phyloP scores from a whole-genome alignment of 768 basidiomycete species.

The Pholiota molesta region DNA sequence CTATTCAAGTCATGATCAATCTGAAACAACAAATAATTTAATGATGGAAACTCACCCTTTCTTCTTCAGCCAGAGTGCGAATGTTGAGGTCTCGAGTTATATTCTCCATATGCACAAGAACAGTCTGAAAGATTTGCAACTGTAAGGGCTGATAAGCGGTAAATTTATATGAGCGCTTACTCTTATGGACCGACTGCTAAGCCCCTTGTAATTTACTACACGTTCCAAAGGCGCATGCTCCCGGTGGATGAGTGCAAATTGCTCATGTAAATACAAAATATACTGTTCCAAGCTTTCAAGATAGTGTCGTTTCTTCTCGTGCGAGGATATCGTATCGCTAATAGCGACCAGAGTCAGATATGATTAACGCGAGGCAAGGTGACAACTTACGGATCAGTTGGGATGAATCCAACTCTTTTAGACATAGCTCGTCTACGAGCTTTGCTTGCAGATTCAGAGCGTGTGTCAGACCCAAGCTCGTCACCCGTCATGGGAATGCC shows the following conservation, averaged over 20 bases:
- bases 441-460: constrained; percentile 53
- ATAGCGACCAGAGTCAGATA: constrained; percentile 6
- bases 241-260: constrained; percentile 52
- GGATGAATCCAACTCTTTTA: constrained; percentile 55
- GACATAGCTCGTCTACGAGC: constrained; percentile 61
- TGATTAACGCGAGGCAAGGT: neutral
- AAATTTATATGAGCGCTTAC: constrained; percentile 33
- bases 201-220: constrained; percentile 51
- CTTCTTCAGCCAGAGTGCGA: constrained; percentile 56
- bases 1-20: constrained; percentile 8
- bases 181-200: constrained; percentile 67
- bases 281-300: constrained; percentile 76
- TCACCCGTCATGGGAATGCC: constrained; percentile 13
- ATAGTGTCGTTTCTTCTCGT: constrained; percentile 78
- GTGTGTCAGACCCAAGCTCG: constrained; percentile 15
- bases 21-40: neutral
- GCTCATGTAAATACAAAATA: constrained; percentile 65
- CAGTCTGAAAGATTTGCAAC: constrained; percentile 42
- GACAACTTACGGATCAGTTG: constrained; percentile 61
- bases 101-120: constrained; percentile 73
- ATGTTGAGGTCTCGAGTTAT: constrained; percentile 52
- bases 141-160: neutral
- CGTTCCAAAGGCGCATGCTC: constrained; percentile 52
- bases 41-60: constrained; percentile 39
- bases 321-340: constrained; percentile 76